Conservation (phyloP, 2,329 filamentous ascomycete species). For the Xylariaceae sp. region DNA sequence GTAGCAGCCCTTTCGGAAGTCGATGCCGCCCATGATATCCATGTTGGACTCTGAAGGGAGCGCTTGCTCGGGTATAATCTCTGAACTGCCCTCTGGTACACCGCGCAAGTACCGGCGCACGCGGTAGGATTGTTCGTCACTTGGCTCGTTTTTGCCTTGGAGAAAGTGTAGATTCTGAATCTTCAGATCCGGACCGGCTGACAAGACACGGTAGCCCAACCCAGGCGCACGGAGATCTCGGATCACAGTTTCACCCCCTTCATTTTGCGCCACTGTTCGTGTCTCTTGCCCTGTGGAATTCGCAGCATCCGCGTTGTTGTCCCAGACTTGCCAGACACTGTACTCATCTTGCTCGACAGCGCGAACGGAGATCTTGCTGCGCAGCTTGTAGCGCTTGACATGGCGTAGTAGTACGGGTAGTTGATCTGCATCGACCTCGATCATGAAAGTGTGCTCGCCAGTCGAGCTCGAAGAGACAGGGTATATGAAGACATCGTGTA, state of each 20-base stretch:
- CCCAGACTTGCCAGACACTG: slow-evolving; percentile 72
- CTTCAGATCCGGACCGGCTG: slow-evolving; percentile 5
- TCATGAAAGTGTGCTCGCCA: slow-evolving; percentile 55
- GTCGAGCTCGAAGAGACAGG: slow-evolving; percentile 42
- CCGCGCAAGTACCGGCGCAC: slow-evolving; percentile 75
- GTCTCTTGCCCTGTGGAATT: not conserved
- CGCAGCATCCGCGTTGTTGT: slow-evolving; percentile 37
- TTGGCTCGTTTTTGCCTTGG: slow-evolving; percentile 33
- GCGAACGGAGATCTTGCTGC: slow-evolving; percentile 70
- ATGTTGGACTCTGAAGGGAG: slow-evolving; percentile 88
- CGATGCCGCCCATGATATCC: slow-evolving; percentile 78
- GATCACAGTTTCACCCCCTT: slow-evolving; percentile 32
- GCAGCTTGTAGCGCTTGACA: slow-evolving; percentile 79
- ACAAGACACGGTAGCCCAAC: slow-evolving; percentile 49
- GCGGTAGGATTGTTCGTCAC: slow-evolving; percentile 60
- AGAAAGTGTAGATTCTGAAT: slow-evolving; percentile 31
- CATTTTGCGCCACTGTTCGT: slow-evolving; percentile 16
- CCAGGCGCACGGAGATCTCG: slow-evolving; percentile 52
- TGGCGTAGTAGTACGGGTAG: slow-evolving; percentile 62
- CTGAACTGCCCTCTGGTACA: slow-evolving; percentile 77
- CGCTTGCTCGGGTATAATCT: slow-evolving; percentile 67
- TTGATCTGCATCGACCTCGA: slow-evolving; percentile 76
- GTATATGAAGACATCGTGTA: slow-evolving; percentile 91
- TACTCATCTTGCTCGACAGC: slow-evolving; percentile 62
- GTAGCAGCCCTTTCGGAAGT: slow-evolving; percentile 96